Evolutionary conservation across 345 rosid species (phyloP), one percentile per base, ranked within the genome.

Genomic region (Trapa bicornis): DNA sequence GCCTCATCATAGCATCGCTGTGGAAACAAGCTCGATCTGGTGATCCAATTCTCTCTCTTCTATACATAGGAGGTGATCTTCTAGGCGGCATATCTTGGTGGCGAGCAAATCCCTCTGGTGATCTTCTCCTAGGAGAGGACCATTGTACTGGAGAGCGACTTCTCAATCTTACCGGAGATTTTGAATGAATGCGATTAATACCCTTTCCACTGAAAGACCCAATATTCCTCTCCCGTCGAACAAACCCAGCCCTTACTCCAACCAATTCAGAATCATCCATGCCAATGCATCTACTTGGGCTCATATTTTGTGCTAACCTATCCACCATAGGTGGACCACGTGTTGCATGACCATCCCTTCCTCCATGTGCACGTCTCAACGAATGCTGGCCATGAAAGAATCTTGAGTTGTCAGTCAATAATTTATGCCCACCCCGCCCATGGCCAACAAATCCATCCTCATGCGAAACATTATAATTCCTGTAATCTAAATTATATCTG

Each of bases 41-140:
- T 67, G 96, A 85, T 70, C 82, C 80, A 54, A 79, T 72, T 72
- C 86, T 83, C 64, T 81, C 89, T 80, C 73, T 78, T 78, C 88
- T 77, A 75, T 75, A 86, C 71, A 80, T 72, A 68, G 89, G 86
- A 65, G 96, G 82, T 45, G 95, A 87, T 65, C 87, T 80, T 67
- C 78, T 79, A 75, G 72, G 79, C 70, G 80, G 72, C 77, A 89
- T 78, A 29, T 89, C 92, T 62, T 81, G 70, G 67, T 77, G 80
- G 60, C 86, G 87, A 78, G 72, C 80, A 75, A 83, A 87, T 2
- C 79, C 88, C 70, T 87, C 88, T 10, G 86, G 88, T 48, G 98
- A 77, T 73, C 95, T 84, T 78, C 89, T 83, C 82, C 90, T 78
- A 16, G 82, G 79, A 72, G 96, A 76, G 29, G 87, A 75, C 85